These are phyloP conservation scores for Zygotorulaspora mrakii DNA, from an alignment of 1,139 yeast species.

Conservation along the genomic window DNA sequence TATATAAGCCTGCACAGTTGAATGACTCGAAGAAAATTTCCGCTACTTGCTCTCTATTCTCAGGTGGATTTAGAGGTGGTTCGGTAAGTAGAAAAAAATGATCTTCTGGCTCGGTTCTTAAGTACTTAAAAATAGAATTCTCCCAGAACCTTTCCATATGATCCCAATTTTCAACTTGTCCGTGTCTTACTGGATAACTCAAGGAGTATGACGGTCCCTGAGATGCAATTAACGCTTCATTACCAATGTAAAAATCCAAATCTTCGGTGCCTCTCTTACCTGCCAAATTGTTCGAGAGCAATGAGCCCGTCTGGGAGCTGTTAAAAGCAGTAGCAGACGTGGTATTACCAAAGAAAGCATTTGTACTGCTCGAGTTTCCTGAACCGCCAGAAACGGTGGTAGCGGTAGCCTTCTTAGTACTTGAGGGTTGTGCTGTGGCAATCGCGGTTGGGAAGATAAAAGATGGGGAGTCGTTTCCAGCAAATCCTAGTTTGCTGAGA, in stretches of 20 bases:
- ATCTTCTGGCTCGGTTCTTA: slow-evolving; percentile 98
- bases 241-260: slow-evolving; percentile 91
- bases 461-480: slow-evolving; percentile 97
- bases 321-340: slow-evolving; percentile 37
- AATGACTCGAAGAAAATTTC: slow-evolving; percentile 98
- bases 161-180: slow-evolving; percentile 98
- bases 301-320: slow-evolving; percentile 29
- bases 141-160: slow-evolving; percentile 99
- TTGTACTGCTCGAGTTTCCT: slow-evolving; percentile 17
- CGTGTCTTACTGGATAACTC: slow-evolving; percentile 91
- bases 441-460: slow-evolving; percentile 97
- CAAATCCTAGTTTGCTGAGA: slow-evolving; percentile 92
- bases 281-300: slow-evolving; percentile 48
- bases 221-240: slow-evolving; percentile 87
- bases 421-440: slow-evolving; percentile 53
- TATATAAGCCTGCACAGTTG: slow-evolving; percentile 96
- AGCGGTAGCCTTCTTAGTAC: slow-evolving; percentile 39
- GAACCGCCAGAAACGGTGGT: slow-evolving; percentile 31
- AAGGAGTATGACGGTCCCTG: slow-evolving; percentile 87
- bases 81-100: slow-evolving; percentile 93
- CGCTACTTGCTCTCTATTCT: slow-evolving; percentile 96
- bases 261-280: slow-evolving; percentile 90
- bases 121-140: slow-evolving; percentile 88
- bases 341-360: slow-evolving; percentile 35
- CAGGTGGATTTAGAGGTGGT: slow-evolving; percentile 98